These are phyloP conservation scores for Fonsecaea multimorphosa DNA, from an alignment of 2,329 filamentous ascomycete genomes.

Conservation along the genomic window DNA sequence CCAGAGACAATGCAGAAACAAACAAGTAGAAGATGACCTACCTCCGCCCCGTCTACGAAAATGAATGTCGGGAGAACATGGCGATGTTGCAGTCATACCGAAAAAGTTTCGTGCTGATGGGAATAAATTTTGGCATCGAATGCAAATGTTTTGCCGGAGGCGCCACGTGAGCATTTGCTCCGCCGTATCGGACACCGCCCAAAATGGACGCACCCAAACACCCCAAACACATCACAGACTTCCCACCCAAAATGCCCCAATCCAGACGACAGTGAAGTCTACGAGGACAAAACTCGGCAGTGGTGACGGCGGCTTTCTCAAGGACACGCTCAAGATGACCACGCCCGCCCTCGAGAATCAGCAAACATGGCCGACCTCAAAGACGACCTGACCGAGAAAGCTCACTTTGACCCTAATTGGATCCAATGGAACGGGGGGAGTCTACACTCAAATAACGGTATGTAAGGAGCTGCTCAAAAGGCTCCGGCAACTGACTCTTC, in stretches of 20 bases:
- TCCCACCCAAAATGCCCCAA: background rate
- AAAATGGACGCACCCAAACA: background rate
- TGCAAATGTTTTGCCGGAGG: conserved; percentile 17
- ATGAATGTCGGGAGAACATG: background rate
- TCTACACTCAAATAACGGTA: conserved; percentile 40
- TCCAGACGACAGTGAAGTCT: background rate
- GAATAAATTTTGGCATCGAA: background rate
- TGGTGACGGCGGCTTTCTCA: background rate
- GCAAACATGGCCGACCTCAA: conserved; percentile 32
- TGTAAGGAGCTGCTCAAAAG: background rate
- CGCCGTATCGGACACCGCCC: background rate
- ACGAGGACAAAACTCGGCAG: background rate
- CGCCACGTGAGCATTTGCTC: background rate
- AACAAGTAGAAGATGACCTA: conserved; percentile 8
- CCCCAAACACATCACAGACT: no score
- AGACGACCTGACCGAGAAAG: conserved; percentile 36
- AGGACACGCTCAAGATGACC: conserved; percentile 27
- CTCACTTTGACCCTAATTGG: conserved; percentile 38
- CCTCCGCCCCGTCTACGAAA: background rate
- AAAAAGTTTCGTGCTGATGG: background rate
- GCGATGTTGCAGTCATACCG: conserved; percentile 1
- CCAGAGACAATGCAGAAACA: background rate
- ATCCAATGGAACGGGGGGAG: conserved; percentile 36
- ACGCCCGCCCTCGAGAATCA: conserved; percentile 4
- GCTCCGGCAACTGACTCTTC: conserved; percentile 16